A percentile compares a stretch with the other conserved stretches of the same genome.
Conservation (phyloP, 495 filamentous ascomycete species). For the Geopyxis carbonaria region DNA sequence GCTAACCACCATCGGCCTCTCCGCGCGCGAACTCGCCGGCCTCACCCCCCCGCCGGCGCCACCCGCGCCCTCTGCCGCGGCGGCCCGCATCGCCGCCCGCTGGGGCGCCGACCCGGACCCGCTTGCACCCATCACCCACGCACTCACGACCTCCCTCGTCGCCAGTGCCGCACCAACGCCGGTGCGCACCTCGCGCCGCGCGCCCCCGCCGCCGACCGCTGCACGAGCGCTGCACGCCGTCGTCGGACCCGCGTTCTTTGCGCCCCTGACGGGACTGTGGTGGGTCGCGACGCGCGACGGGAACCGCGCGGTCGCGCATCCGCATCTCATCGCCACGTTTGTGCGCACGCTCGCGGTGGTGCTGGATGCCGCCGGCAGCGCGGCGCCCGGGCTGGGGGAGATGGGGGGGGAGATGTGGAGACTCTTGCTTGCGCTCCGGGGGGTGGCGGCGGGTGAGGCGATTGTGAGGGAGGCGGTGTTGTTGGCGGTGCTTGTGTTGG, state of each 20-base stretch:
- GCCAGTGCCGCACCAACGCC: conserved; percentile 36
- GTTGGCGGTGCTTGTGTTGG: conserved; percentile 58
- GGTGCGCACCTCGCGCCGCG: too few species aligned
- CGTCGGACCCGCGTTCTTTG: conserved; percentile 63
- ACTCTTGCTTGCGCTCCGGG: conserved; percentile 36
- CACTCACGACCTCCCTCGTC: conserved; percentile 1
- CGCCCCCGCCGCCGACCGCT: too few species aligned
- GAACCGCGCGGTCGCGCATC: conserved; percentile 33
- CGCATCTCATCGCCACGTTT: conserved; percentile 41
- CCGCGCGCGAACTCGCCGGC: conserved; percentile 76
- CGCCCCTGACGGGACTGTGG: conserved; percentile 48
- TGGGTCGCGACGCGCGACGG: conserved; percentile 31
- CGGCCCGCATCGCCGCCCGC: background rate
- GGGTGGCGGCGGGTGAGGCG: conserved; percentile 33
- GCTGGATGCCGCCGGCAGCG: conserved; percentile 47
- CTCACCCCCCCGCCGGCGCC: conserved; percentile 31
- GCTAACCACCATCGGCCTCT: conserved; percentile 63
- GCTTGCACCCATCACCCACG: background rate
- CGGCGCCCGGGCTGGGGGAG: conserved; percentile 41
- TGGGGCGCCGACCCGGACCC: background rate
- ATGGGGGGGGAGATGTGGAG: conserved; percentile 59
- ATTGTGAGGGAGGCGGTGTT: conserved; percentile 54
- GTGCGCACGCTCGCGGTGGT: conserved; percentile 50
- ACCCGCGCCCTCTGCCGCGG: background rate
- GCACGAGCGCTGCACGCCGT: conserved; percentile 24